phyloP scores from a whole-genome alignment of 345 rosid genomes.

The Linum tenue region DNA sequence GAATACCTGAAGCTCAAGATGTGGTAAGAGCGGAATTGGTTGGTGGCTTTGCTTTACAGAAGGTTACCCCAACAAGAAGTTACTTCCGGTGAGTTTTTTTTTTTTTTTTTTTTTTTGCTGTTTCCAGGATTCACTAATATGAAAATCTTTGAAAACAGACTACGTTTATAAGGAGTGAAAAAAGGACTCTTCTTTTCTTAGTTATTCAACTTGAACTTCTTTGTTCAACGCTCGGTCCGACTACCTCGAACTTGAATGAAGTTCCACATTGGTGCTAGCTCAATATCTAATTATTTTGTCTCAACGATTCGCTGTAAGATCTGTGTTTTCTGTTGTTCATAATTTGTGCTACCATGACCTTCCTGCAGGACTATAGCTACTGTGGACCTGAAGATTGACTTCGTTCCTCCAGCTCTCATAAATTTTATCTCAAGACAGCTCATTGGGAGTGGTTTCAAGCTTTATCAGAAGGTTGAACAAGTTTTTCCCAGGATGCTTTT shows the following conservation, averaged over 20 bases:
- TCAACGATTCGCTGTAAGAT: no score
- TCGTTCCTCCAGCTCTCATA: slow-evolving; percentile 78
- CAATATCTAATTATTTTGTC: no score
- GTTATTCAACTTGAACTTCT: no score
- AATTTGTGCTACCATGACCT: no score
- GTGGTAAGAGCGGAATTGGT: slow-evolving; percentile 66
- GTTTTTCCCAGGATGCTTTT: slow-evolving; percentile 9
- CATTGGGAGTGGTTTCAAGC: slow-evolving; percentile 76
- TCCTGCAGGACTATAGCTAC: slow-evolving; percentile 62
- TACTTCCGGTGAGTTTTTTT: slow-evolving; percentile 56
- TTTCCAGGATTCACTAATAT: neutral
- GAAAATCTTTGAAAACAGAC: neutral
- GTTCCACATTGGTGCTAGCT: neutral
- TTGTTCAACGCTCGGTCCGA: neutral
- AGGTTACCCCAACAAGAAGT: slow-evolving; percentile 68
- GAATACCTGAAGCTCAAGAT: slow-evolving; percentile 51
- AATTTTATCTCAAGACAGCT: slow-evolving; percentile 90
- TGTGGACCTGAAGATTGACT: slow-evolving; percentile 84
- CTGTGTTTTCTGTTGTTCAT: no score
- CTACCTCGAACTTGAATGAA: neutral
- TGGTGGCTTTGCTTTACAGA: slow-evolving; percentile 87
- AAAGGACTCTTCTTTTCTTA: no score
- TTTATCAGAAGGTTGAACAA: slow-evolving; percentile 70
- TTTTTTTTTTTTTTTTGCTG: neutral
- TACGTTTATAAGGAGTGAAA: no score